Evolutionary conservation across 257 asterid genomes (phyloP), one percentile per base, ranked within the genome.

Genomic region (Solanum acaule): DNA sequence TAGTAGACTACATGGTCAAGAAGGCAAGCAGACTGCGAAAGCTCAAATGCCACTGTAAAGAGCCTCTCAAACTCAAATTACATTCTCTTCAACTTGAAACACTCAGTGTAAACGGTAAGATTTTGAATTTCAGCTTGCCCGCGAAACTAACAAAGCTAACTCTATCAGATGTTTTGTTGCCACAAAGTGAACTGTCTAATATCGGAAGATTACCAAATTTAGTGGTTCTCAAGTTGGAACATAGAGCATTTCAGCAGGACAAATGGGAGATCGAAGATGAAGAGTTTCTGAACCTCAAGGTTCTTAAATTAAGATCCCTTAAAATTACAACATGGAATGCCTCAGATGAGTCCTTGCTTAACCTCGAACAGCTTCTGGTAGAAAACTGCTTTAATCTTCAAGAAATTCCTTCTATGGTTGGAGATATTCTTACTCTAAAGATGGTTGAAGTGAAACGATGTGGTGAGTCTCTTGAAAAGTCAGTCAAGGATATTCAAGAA

Each of bases 381-480:
- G 73, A 37, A 29, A 46, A 71, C 72, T 83, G 75, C 20, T 49
- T 49, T 3, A n/a, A 46, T 20, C 87, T 83, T 52, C 27, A 20
- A 6, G 71, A 67, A 72, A 56, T 87, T 29, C 89, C 89, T 59
- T 59, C 67, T 18, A 37, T 16, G 27, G 11, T 87, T 59, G 86
- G 68, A 61, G 70, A 87, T 77, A 63, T 77, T 22, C 25, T 16
- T 15, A 10, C n/a, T 38, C 77, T 87, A 31, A 49, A 78, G 75
- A 76, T 82, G 7, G 78, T 87, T 38, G 89, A 87, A 75, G 12
- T 27, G 79, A 87, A 78, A 77, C 71, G 89, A 38, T 87, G 89
- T 35, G 52, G 89, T 15, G 11, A 37, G 25, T 59, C 86, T 18
- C 79, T 85, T 38, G 35, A 42, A 38, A 29, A 37, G 0, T 87